These are phyloP conservation scores for Gynandropsis gynandra DNA, from an alignment of 345 rosid genomes.

Conservation along the genomic window DNA sequence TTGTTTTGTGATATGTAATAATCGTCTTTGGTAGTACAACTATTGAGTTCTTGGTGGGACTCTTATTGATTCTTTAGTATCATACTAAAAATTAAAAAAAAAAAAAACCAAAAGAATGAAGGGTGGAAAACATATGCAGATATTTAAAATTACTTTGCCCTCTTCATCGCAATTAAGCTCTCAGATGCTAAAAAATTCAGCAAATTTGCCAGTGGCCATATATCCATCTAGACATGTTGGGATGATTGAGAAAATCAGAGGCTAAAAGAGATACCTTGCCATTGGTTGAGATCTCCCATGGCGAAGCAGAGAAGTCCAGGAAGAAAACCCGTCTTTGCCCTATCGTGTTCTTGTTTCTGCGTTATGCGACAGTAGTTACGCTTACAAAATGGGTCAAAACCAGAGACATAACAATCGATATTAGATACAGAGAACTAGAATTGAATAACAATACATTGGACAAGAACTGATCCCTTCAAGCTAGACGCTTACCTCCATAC, in stretches of 20 bases:
- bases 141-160: no score
- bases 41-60: no score
- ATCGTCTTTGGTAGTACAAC: no score
- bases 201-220: constrained; percentile 7
- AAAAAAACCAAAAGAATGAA: no score
- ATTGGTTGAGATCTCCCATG: neutral
- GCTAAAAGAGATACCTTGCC: constrained; percentile 6
- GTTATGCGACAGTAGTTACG: constrained; percentile 60
- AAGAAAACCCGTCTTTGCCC: constrained; percentile 55
- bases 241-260: neutral
- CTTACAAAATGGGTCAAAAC: constrained; percentile 34
- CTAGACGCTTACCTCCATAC: constrained; percentile 67
- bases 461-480: neutral
- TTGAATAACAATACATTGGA: neutral
- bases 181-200: no score
- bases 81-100: no score
- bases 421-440: neutral
- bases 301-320: constrained; percentile 47
- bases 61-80: no score
- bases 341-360: constrained; percentile 53
- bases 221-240: constrained; percentile 8
- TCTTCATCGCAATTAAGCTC: no score
- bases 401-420: neutral
- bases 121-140: no score
- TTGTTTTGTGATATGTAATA: no score